Evolutionary conservation across 805 yeast species (phyloP).

Genomic region (Pichia scutulata): DNA sequence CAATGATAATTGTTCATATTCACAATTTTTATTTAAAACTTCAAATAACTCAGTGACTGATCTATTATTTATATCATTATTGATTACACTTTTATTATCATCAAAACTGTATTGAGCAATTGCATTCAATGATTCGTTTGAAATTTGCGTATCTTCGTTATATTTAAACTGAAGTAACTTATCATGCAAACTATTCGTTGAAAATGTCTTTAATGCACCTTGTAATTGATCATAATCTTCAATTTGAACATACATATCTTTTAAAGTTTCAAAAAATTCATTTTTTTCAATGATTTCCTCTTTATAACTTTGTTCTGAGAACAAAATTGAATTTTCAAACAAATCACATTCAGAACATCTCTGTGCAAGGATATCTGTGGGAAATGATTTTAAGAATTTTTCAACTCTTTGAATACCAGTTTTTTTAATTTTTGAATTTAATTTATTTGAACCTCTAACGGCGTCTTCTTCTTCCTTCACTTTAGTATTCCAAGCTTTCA

Average conservation of each 20-base stretch:
- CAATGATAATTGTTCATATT: constrained; percentile 57
- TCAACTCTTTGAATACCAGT: constrained; percentile 29
- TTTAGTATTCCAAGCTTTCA: constrained; percentile 63
- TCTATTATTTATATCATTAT: constrained; percentile 18
- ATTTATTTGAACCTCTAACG: constrained; percentile 1
- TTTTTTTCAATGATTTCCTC: constrained; percentile 27
- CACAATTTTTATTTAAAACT: constrained; percentile 69
- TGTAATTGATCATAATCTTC: constrained; percentile 87
- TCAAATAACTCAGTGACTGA: constrained; percentile 51
- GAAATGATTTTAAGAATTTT: constrained; percentile 45
- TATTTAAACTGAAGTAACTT: constrained; percentile 76
- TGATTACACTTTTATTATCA: constrained; percentile 10
- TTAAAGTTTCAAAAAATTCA: constrained; percentile 46
- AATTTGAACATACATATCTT: constrained; percentile 74
- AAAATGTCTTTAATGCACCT: constrained; percentile 71
- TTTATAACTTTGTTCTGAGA: constrained; percentile 70
- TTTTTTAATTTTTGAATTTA: constrained; percentile 1
- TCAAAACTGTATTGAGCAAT: constrained; percentile 36
- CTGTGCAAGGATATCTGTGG: constrained; percentile 64
- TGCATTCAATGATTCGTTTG: constrained; percentile 76
- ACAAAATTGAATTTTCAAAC: constrained; percentile 79
- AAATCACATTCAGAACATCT: constrained; percentile 79
- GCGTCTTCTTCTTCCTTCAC: constrained; percentile 28
- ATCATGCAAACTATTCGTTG: constrained; percentile 63
- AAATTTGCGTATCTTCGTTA: constrained; percentile 78